These are phyloP conservation scores for Wallacemonas sp. DNA, from an alignment of 208 protist genomes.

Conservation along the genomic window DNA sequence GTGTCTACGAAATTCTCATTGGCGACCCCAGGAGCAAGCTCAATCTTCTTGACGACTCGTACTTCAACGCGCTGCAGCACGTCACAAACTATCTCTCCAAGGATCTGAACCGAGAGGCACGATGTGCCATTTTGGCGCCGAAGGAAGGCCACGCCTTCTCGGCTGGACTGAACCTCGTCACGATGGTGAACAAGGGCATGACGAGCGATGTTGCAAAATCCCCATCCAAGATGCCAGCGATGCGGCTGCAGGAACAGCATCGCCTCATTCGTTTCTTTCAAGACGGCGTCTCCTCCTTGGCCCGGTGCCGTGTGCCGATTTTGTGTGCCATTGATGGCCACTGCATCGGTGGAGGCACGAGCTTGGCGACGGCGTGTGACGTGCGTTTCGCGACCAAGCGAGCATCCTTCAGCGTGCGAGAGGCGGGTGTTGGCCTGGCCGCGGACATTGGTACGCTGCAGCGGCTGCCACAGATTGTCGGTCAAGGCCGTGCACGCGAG, in stretches of 20 bases:
- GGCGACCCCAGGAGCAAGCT: slow-evolving; percentile 45
- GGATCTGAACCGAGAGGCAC: slow-evolving; percentile 49
- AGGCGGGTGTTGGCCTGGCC: slow-evolving; percentile 65
- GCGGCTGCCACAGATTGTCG: slow-evolving; percentile 61
- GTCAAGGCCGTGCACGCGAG: slow-evolving; percentile 66
- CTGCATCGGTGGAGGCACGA: slow-evolving; percentile 77
- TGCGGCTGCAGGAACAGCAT: slow-evolving; percentile 57
- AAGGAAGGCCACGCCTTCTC: slow-evolving; percentile 59
- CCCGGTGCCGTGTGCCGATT: slow-evolving; percentile 63
- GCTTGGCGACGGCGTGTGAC: slow-evolving; percentile 67
- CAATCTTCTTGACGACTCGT: slow-evolving; percentile 56
- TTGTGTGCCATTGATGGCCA: slow-evolving; percentile 61
- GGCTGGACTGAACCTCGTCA: slow-evolving; percentile 50
- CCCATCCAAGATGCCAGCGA: slow-evolving; percentile 33
- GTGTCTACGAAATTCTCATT: slow-evolving; percentile 49
- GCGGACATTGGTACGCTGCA: slow-evolving; percentile 78
- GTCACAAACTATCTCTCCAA: slow-evolving; percentile 37
- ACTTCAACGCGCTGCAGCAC: slow-evolving; percentile 36
- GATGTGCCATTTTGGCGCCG: slow-evolving; percentile 51
- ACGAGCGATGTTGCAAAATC: not conserved
- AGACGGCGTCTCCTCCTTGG: slow-evolving; percentile 48
- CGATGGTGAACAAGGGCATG: slow-evolving; percentile 14
- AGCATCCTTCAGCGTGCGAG: slow-evolving; percentile 59
- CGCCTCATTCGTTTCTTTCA: slow-evolving; percentile 48
- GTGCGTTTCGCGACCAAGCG: slow-evolving; percentile 54